Evolutionary conservation across 2,329 filamentous ascomycete species (phyloP).

Genomic region (Bipolaris gigantea): DNA sequence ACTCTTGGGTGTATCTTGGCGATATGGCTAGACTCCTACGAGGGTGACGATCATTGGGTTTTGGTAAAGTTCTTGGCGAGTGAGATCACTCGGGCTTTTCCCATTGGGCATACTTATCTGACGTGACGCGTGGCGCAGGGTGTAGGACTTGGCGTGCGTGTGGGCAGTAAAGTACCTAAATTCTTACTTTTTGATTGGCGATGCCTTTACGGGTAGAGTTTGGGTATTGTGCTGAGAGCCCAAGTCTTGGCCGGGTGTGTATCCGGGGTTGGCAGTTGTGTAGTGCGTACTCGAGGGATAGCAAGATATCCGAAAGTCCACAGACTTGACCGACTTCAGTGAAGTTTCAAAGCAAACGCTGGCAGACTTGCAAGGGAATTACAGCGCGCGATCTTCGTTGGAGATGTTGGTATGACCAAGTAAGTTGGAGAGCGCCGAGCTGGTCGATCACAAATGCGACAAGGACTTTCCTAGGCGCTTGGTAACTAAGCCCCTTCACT

Average conservation of each 20-base stretch:
- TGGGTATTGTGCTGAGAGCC: neutral
- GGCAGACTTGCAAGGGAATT: neutral
- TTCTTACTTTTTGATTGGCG: constrained; percentile 2
- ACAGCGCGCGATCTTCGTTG: neutral
- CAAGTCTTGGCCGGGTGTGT: neutral
- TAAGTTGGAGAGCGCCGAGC: neutral
- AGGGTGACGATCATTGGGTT: constrained; percentile 6
- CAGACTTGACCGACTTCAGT: neutral
- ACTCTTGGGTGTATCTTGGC: neutral
- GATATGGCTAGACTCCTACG: constrained; percentile 9
- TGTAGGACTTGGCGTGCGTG: neutral
- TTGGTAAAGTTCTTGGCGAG: neutral
- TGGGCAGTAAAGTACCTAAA: neutral
- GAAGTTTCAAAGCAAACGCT: too few relatives aligned
- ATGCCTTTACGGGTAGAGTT: neutral
- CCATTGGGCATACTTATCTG: neutral
- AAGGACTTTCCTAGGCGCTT: neutral
- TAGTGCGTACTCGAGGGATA: neutral
- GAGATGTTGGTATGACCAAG: neutral
- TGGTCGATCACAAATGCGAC: neutral
- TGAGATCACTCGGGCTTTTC: neutral
- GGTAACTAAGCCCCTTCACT: neutral
- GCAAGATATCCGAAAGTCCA: neutral
- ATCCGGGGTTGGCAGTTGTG: neutral
- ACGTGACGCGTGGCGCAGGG: constrained; percentile 6